A percentile compares a stretch with the other conserved stretches of the same genome.
Evolutionary conservation across 345 rosid genomes (phyloP).

Genomic region (Melaleuca alternifolia): DNA sequence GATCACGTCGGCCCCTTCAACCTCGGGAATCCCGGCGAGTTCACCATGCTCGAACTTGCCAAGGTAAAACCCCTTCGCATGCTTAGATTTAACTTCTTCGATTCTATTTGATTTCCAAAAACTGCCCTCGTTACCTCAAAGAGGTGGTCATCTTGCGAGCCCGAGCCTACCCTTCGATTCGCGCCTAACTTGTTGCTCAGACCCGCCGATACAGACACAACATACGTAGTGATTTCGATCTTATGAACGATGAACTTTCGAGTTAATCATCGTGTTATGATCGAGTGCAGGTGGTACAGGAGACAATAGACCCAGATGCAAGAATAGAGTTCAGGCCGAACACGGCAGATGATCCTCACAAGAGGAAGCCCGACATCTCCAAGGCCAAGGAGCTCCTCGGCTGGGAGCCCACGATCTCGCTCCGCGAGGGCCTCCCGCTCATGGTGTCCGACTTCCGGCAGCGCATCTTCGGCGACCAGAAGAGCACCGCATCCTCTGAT

Average conservation of each 20-base stretch:
- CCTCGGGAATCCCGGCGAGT: constrained; percentile 74
- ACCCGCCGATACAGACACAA: not conserved
- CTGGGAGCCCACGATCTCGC: constrained; percentile 72
- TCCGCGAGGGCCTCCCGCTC: constrained; percentile 68
- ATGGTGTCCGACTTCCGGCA: constrained; percentile 74
- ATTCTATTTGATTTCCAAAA: not conserved
- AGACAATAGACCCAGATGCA: constrained; percentile 69
- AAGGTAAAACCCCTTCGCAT: constrained; percentile 26
- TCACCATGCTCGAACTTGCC: constrained; percentile 92
- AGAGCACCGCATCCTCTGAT: not conserved
- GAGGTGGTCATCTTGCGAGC: not conserved
- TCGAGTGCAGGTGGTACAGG: constrained; percentile 58
- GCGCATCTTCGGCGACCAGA: constrained; percentile 57
- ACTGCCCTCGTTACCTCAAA: not conserved
- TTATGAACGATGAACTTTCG: not conserved
- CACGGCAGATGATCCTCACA: constrained; percentile 86
- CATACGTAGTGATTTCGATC: not conserved
- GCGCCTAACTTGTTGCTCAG: not conserved
- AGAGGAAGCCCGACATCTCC: constrained; percentile 79
- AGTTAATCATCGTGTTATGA: not conserved
- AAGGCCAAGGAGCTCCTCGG: constrained; percentile 65
- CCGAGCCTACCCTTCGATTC: not conserved
- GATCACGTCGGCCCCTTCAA: constrained; percentile 93
- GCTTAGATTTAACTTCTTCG: not conserved
- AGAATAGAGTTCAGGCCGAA: constrained; percentile 79